These are phyloP conservation scores for Pseudonitzschia delicatissima DNA, from an alignment of 108 stramenopile genomes.

Conservation along the genomic window DNA sequence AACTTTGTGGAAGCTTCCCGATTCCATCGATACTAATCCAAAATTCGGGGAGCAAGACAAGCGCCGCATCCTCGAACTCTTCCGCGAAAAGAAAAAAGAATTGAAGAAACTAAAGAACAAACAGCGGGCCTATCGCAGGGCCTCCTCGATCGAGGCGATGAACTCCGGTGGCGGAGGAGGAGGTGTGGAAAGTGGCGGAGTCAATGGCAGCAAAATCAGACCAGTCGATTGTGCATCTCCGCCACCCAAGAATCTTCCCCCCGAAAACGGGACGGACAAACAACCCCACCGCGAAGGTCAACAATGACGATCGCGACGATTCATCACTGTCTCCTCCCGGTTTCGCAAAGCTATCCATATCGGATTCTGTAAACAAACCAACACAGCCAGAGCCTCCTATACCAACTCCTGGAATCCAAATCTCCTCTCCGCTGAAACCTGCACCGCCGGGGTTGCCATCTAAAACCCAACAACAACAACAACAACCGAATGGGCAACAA, in stretches of 20 bases:
- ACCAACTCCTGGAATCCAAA: conserved; percentile 8
- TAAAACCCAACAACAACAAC: neutral
- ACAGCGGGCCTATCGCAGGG: conserved; percentile 7
- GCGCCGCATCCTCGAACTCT: conserved; percentile 68
- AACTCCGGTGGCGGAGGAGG: neutral
- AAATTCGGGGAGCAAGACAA: conserved; percentile 74
- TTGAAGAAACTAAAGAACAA: conserved; percentile 20
- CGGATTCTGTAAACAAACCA: conserved; percentile 4
- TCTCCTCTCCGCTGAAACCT: conserved; percentile 2
- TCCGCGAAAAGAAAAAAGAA: conserved; percentile 73
- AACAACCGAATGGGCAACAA: neutral
- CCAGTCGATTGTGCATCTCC: neutral
- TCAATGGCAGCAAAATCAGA: neutral
- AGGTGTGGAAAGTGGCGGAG: neutral
- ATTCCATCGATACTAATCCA: conserved; percentile 33
- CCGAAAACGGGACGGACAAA: conserved; percentile 1
- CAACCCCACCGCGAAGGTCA: neutral
- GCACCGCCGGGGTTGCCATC: conserved; percentile 23
- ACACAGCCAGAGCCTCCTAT: conserved; percentile 13
- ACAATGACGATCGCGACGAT: neutral
- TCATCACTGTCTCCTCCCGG: neutral
- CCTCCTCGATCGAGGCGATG: conserved; percentile 5
- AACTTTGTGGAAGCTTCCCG: conserved; percentile 72
- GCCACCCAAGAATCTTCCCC: neutral
- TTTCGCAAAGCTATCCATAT: neutral